Evolutionary conservation across 2,329 filamentous ascomycete genomes (phyloP).

Genomic region (Botryotinia calthae): DNA sequence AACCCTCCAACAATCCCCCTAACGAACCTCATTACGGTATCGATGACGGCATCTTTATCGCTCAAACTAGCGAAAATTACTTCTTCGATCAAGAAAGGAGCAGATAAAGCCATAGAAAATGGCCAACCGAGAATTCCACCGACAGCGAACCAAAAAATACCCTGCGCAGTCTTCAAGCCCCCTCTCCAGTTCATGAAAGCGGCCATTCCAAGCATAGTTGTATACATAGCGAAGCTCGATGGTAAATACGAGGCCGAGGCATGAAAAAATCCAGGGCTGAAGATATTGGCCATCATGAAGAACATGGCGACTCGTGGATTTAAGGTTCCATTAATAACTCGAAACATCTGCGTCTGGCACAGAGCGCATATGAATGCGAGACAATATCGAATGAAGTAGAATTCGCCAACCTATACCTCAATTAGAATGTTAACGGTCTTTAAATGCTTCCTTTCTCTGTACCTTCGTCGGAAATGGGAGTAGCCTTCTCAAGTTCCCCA

Average conservation of each 20-base stretch:
- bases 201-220: constrained; percentile 77
- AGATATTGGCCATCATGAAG: constrained; percentile 73
- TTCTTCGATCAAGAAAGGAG: constrained; percentile 81
- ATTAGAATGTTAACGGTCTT: constrained; percentile 18
- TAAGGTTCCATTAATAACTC: constrained; percentile 70
- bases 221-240: constrained; percentile 97
- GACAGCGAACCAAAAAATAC: constrained; percentile 86
- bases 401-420: constrained; percentile 59
- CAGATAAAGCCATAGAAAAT: constrained; percentile 78
- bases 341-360: constrained; percentile 79
- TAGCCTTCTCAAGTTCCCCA: constrained; percentile 65
- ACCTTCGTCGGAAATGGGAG: constrained; percentile 61
- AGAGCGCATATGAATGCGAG: constrained; percentile 75
- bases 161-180: constrained; percentile 74
- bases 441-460: constrained; percentile 3
- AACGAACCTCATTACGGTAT: constrained; percentile 58
- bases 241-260: constrained; percentile 83
- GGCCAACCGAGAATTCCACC: constrained; percentile 91
- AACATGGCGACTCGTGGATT: constrained; percentile 82
- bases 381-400: constrained; percentile 78
- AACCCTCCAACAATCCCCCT: constrained; percentile 57
- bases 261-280: constrained; percentile 91
- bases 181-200: constrained; percentile 89
- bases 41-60: constrained; percentile 57
- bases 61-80: constrained; percentile 55